A percentile compares a stretch with the other conserved stretches of the same genome.
Evolutionary conservation across 225 moss, liverwort and hornwort genomes (phyloP).

Genomic region (Sphagnum contortum): DNA sequence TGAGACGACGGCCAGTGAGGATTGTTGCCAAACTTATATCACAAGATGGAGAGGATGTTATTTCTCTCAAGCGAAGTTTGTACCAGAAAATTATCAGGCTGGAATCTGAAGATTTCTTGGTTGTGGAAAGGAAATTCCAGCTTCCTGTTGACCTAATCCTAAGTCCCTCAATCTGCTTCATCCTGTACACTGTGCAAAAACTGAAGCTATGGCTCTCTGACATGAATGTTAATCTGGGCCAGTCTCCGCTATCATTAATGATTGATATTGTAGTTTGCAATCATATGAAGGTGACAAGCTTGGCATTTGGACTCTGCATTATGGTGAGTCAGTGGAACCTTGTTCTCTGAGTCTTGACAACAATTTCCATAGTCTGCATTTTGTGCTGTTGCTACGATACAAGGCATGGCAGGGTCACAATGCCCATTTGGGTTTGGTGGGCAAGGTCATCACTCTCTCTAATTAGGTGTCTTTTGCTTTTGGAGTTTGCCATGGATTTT

Average conservation of each 20-base stretch:
- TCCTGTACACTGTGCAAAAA: constrained; percentile 60
- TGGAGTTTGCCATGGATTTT: constrained; percentile 6
- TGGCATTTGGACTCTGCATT: constrained; percentile 64
- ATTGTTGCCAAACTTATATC: constrained; percentile 17
- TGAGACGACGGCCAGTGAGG: constrained; percentile 2
- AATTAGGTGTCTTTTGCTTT: neutral
- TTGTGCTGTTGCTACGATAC: too few relatives aligned
- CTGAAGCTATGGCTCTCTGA: constrained; percentile 24
- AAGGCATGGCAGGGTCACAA: too few relatives aligned
- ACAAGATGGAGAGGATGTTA: constrained; percentile 28
- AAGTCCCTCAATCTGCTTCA: constrained; percentile 69
- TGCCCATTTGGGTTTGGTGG: neutral
- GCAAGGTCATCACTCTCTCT: neutral
- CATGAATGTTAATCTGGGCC: constrained; percentile 11
- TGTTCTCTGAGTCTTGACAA: neutral
- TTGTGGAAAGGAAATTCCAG: constrained; percentile 77
- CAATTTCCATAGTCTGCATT: neutral
- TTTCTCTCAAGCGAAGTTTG: constrained; percentile 54
- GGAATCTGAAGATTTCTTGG: constrained; percentile 72
- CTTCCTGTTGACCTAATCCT: constrained; percentile 79
- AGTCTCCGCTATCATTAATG: constrained; percentile 14
- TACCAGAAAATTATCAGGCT: constrained; percentile 71
- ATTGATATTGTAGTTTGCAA: constrained; percentile 30
- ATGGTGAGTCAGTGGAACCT: constrained; percentile 37
- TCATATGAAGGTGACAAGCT: constrained; percentile 80